Conservation (phyloP, 441 rosid genomes). For the Gossypium laxum region DNA sequence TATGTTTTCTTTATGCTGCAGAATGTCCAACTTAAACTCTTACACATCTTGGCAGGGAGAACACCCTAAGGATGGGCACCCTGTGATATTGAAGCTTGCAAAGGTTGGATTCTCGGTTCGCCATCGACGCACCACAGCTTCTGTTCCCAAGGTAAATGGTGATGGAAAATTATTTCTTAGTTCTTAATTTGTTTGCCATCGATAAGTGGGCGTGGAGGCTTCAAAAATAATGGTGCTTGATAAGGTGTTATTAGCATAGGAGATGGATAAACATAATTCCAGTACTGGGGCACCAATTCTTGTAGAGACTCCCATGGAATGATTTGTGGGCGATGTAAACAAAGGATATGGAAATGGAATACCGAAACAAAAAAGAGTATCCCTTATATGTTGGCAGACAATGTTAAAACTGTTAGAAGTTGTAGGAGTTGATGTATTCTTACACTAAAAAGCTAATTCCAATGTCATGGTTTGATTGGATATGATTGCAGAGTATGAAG, state of each 20-base stretch:
- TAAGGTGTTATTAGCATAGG: constrained; percentile 3
- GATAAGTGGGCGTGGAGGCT: not conserved
- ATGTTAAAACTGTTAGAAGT: not conserved
- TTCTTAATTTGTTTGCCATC: constrained; percentile 9
- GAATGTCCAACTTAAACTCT: constrained; percentile 6
- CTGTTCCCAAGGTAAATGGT: constrained; percentile 71
- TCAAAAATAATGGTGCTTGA: constrained; percentile 3
- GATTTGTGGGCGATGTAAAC: not conserved
- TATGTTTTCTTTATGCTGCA: constrained; percentile 9
- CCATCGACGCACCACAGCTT: constrained; percentile 68
- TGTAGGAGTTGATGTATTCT: not conserved
- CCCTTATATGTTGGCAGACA: not conserved
- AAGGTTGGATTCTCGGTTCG: constrained; percentile 55
- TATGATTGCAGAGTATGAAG: constrained; percentile 48
- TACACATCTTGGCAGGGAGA: constrained; percentile 50
- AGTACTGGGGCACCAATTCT: not conserved
- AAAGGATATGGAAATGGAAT: not conserved
- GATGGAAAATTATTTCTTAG: not conserved
- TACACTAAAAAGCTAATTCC: not conserved
- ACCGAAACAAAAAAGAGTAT: not conserved
- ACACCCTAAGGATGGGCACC: constrained; percentile 75
- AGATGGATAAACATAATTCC: not conserved
- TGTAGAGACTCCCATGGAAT: not conserved
- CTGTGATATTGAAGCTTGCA: constrained; percentile 55
- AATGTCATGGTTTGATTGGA: not conserved